Evolutionary conservation across 2,329 filamentous ascomycete genomes (phyloP).

Genomic region (Periconia macrospinosa): DNA sequence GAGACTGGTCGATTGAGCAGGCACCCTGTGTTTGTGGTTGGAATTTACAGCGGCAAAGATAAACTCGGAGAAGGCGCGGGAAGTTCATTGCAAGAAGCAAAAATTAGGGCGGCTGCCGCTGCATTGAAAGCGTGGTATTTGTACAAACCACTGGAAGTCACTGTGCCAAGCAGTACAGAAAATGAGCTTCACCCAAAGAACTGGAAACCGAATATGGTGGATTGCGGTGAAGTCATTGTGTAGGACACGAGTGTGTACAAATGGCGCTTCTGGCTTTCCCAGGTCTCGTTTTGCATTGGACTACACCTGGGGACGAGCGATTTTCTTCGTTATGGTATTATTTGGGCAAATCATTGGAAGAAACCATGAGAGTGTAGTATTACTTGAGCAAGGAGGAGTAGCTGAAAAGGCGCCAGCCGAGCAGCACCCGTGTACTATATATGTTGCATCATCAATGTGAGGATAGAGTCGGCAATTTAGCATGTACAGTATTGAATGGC

Average conservation of each 20-base stretch:
- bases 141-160: slow-evolving; percentile 71
- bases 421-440: slow-evolving; percentile 20
- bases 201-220: slow-evolving; percentile 60
- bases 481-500: slow-evolving; percentile 13
- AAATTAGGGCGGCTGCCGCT: slow-evolving; percentile 77
- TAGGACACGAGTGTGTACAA: slow-evolving; percentile 23
- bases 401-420: not conserved
- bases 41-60: slow-evolving; percentile 87
- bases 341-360: slow-evolving; percentile 5
- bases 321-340: slow-evolving; percentile 22
- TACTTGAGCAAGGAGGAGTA: not conserved
- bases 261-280: slow-evolving; percentile 21
- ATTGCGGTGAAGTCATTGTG: slow-evolving; percentile 59
- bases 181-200: slow-evolving; percentile 37
- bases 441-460: slow-evolving; percentile 15
- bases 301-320: slow-evolving; percentile 6
- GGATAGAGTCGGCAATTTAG: slow-evolving; percentile 9
- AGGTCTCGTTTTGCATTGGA: slow-evolving; percentile 9
- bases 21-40: slow-evolving; percentile 89
- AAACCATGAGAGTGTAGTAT: not conserved
- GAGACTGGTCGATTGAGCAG: slow-evolving; percentile 86
- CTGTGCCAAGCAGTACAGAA: slow-evolving; percentile 55
- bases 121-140: slow-evolving; percentile 95
- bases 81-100: slow-evolving; percentile 74
- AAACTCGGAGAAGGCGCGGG: slow-evolving; percentile 91